Evolutionary conservation across 371 early-diverging fungal species (phyloP), one percentile per base, ranked within the genome.

Genomic region (Rhizomucor pusillus): DNA sequence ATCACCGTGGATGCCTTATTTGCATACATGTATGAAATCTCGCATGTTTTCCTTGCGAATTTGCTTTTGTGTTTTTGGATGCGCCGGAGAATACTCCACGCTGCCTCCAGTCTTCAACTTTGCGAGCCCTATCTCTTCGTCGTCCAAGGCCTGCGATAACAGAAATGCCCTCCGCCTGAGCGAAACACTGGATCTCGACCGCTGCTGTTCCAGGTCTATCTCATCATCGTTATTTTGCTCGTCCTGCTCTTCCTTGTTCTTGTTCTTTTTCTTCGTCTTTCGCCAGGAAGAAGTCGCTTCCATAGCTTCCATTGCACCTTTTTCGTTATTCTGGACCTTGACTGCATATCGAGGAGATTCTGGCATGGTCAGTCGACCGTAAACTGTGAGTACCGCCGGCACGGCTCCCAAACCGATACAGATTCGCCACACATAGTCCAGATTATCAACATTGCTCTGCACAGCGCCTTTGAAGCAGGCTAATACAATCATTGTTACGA

Each of bases 361-460:
- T 23, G 86, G 86, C 60, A 87, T 81, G n/a, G 81, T 87, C 43
- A 84, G 59, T 22, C 88, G 80, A 47, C 75, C 75, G 60, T 87
- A 87, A 16, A 84, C 59, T 19, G 86, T 81, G n/a, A 60, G 59
- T 5, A 80, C 48, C 14, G 81, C 80, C 16, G 88, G 88, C n/a
- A 88, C 56, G 50, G 71, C 67, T 19, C 87, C 85, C 6, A 80
- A 63, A 13, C 66, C 77, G 18, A 73, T 62, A 37, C 70, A 69
- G 33, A 82, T 54, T 44, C 86, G 69, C 84, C 86, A 86, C 5
- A 86, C 88, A 40, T 73, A 67, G 56, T 87, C 86, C 34, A 87
- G 57, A 35, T 70, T 60, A 40, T 63, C 57, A 7, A 60, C 63
- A 66, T 86, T 77, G 1, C 44, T 41, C 5, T 66, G 36, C 44